Conservation (phyloP, 371 early-diverging fungal species). For the Haplosporangium sp. region DNA sequence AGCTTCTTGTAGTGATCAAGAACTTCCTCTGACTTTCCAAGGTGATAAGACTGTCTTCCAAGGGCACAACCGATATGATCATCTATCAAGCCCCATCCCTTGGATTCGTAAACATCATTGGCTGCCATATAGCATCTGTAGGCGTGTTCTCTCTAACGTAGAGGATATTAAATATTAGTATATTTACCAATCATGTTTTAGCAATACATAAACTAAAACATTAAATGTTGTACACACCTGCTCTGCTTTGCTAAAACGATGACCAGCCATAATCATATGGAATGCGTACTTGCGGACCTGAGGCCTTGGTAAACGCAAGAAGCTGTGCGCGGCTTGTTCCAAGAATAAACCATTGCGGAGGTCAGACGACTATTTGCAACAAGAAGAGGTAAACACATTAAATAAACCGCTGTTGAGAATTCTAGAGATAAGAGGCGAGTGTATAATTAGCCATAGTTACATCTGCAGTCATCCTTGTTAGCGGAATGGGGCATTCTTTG, state of each 20-base stretch:
- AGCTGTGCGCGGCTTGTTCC: slow-evolving; percentile 92
- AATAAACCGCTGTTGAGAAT: not conserved
- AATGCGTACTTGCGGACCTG: slow-evolving; percentile 89
- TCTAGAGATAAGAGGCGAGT: not conserved
- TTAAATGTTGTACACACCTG: slow-evolving; percentile 54
- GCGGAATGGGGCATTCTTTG: slow-evolving; percentile 76
- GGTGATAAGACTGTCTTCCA: slow-evolving; percentile 79
- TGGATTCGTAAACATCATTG: slow-evolving; percentile 68
- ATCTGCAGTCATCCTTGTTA: slow-evolving; percentile 81
- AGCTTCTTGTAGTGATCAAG: slow-evolving; percentile 74
- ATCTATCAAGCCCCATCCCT: slow-evolving; percentile 84
- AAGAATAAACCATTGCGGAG: slow-evolving; percentile 82
- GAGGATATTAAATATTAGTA: not conserved
- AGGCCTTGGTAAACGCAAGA: slow-evolving; percentile 66
- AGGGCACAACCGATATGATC: slow-evolving; percentile 90
- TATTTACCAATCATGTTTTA: not conserved
- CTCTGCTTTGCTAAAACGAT: slow-evolving; percentile 79
- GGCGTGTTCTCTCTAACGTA: slow-evolving; percentile 76
- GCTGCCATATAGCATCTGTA: slow-evolving; percentile 80
- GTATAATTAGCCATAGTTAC: slow-evolving; percentile 34
- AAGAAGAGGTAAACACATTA: not conserved
- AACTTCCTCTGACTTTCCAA: slow-evolving; percentile 69
- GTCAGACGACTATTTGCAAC: slow-evolving; percentile 65
- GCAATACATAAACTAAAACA: not conserved
- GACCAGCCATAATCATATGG: slow-evolving; percentile 89